These are phyloP conservation scores for Hortaea werneckii DNA, from an alignment of 2,329 filamentous ascomycete species.

Conservation along the genomic window DNA sequence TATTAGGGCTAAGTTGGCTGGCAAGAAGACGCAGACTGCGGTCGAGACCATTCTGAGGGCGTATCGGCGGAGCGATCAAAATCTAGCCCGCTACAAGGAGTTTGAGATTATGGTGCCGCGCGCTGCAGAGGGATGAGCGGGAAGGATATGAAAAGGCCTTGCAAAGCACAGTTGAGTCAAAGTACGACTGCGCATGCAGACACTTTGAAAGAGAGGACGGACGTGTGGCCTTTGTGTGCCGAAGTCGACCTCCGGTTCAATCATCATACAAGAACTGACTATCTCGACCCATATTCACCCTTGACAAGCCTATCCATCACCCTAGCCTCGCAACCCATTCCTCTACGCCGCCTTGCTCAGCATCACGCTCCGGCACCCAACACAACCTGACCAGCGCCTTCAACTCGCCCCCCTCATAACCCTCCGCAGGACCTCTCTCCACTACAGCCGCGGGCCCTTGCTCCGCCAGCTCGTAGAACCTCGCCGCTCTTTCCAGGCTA, in stretches of 20 bases:
- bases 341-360: slow-evolving; percentile 11
- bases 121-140: background rate
- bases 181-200: too few species aligned
- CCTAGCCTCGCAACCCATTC: slow-evolving; percentile 8
- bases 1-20: slow-evolving; percentile 50
- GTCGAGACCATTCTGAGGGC: slow-evolving; percentile 50
- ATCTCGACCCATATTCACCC: too few species aligned
- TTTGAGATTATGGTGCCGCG: slow-evolving; percentile 52
- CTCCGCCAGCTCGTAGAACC: slow-evolving; percentile 62
- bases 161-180: too few species aligned
- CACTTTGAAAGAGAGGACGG: too few species aligned
- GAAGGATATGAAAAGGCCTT: too few species aligned
- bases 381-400: slow-evolving; percentile 32
- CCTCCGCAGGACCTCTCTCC: slow-evolving; percentile 15
- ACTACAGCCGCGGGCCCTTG: slow-evolving; percentile 39
- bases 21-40: slow-evolving; percentile 26
- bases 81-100: slow-evolving; percentile 59
- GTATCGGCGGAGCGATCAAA: slow-evolving; percentile 61
- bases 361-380: slow-evolving; percentile 17
- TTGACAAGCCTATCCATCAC: background rate
- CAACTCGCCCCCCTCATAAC: slow-evolving; percentile 30
- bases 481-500: slow-evolving; percentile 50
- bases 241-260: too few species aligned
- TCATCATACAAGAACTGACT: too few species aligned
- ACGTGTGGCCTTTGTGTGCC: too few species aligned